Evolutionary conservation across 2,329 filamentous ascomycete genomes (phyloP).

Genomic region (Colletotrichum truncatum): DNA sequence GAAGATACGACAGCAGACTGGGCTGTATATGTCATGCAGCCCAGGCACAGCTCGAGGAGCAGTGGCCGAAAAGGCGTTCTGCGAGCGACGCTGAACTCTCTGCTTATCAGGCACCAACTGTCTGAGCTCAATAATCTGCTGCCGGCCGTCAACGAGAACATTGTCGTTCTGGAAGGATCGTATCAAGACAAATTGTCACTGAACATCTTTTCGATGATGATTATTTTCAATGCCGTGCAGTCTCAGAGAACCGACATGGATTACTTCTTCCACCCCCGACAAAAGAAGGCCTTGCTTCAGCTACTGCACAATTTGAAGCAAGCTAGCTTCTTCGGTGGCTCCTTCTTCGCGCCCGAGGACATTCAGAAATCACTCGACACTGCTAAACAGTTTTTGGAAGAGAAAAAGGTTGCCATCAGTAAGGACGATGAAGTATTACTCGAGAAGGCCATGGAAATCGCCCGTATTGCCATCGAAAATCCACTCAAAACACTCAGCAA

Average conservation of each 20-base stretch:
- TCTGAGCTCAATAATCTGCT: constrained; percentile 76
- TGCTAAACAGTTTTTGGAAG: constrained; percentile 72
- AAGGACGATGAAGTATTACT: constrained; percentile 69
- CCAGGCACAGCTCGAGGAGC: constrained; percentile 58
- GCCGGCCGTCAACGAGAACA: constrained; percentile 76
- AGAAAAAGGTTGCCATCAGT: constrained; percentile 67
- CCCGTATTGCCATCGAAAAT: constrained; percentile 67
- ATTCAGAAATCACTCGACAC: constrained; percentile 72
- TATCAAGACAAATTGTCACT: constrained; percentile 85
- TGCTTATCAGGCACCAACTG: constrained; percentile 83
- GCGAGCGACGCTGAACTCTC: constrained; percentile 73
- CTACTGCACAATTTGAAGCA: constrained; percentile 84
- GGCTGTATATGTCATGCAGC: constrained; percentile 75
- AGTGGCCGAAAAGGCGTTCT: constrained; percentile 71
- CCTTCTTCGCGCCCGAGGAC: constrained; percentile 74
- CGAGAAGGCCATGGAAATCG: constrained; percentile 70
- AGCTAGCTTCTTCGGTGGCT: constrained; percentile 85
- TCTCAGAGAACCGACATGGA: constrained; percentile 86
- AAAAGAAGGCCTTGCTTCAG: constrained; percentile 71
- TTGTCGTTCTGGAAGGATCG: constrained; percentile 80
- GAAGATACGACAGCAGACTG: constrained; percentile 73
- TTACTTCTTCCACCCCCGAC: constrained; percentile 87
- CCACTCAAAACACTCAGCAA: constrained; percentile 73
- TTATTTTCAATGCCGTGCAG: constrained; percentile 87
- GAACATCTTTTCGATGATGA: constrained; percentile 85